Base-by-base conservation (phyloP, 768 basidiomycete species). In the Boletus fagicola region DNA sequence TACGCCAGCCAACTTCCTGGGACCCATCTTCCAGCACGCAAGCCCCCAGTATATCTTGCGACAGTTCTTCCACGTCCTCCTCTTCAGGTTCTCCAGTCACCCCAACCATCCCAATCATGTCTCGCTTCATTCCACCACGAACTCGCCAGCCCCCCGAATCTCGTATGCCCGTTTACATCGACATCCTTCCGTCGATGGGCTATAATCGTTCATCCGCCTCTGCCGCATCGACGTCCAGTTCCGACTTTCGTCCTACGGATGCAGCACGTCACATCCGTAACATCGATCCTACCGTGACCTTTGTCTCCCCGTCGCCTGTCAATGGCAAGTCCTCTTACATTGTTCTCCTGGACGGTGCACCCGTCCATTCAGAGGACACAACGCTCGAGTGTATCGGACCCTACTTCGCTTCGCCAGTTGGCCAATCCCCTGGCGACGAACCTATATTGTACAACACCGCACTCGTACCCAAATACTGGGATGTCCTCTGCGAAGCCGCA, bases 231-330 rank as follows among this genome's bases (percentile, higher is more conserved):
- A 45, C 53, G 16, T 56, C 62, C 24, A 35, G 15, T 45, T 24
- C 54, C 18, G 24, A 49, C 53, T 1, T 36, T 1, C 52, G 56
- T n/a, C 46, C 62, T 33, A 18, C 51, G 3, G 68, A 62, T 26
- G 70, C 75, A 38, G 76, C 84, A 40, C 85, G 86, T 33, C 79
- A 76, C 24, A 74, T 90, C 52, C 73, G 72, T 12, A 72, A 77
- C 44, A 87, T 90, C 61, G 84, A 90, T 63, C 85, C 87, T 0
- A 84, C 83, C 2, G 77, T 90, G 28, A 85, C 87, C 20, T 83
- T 90, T 61, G 67, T 81, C 33, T 81, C 86, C 5, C 77, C 70
- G 3, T 70, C 76, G 2, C 63, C 74, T 5, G 74, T 86, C 35
- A 65, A 72, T 11, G 85, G 85, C 30, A 76, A 77, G 31, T 85